Percentiles rank a stretch among this genome's conserved stretches.
Evolutionary conservation across 2,329 filamentous ascomycete species (phyloP).

Genomic region (Epichloe typhina): DNA sequence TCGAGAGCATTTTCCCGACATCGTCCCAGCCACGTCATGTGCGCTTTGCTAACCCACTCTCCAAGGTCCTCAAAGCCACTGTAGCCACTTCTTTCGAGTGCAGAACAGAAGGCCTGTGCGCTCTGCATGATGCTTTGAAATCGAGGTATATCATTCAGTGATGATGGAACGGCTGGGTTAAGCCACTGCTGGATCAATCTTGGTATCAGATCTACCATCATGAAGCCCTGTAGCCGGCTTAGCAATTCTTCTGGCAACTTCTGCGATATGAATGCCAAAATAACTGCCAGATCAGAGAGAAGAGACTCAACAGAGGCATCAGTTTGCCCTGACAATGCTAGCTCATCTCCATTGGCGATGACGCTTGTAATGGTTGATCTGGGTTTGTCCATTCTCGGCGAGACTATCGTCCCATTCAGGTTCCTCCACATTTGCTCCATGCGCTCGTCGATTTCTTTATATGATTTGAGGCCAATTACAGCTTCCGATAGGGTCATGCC

Average conservation of each 20-base stretch:
- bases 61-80: constrained; percentile 48
- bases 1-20: constrained; percentile 70
- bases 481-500: constrained; percentile 41
- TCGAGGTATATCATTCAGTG: constrained; percentile 52
- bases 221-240: constrained; percentile 48
- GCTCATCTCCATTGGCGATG: constrained; percentile 25
- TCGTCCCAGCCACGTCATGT: constrained; percentile 74
- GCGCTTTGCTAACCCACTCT: constrained; percentile 70
- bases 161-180: constrained; percentile 60
- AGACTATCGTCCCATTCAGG: constrained; percentile 47
- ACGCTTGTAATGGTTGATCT: constrained; percentile 25
- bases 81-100: constrained; percentile 51
- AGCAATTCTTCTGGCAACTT: constrained; percentile 42
- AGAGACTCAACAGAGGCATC: constrained; percentile 35
- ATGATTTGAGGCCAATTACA: constrained; percentile 42
- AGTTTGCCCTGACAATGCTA: constrained; percentile 30
- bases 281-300: constrained; percentile 37
- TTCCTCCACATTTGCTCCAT: constrained; percentile 49
- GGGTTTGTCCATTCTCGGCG: constrained; percentile 40
- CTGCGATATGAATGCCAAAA: constrained; percentile 38
- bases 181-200: constrained; percentile 65
- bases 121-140: constrained; percentile 61
- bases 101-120: constrained; percentile 49
- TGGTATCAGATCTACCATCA: constrained; percentile 57
- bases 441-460: constrained; percentile 46